Evolutionary conservation across 768 basidiomycete species (phyloP).

Genomic region (Rhodotorula toruloides): DNA sequence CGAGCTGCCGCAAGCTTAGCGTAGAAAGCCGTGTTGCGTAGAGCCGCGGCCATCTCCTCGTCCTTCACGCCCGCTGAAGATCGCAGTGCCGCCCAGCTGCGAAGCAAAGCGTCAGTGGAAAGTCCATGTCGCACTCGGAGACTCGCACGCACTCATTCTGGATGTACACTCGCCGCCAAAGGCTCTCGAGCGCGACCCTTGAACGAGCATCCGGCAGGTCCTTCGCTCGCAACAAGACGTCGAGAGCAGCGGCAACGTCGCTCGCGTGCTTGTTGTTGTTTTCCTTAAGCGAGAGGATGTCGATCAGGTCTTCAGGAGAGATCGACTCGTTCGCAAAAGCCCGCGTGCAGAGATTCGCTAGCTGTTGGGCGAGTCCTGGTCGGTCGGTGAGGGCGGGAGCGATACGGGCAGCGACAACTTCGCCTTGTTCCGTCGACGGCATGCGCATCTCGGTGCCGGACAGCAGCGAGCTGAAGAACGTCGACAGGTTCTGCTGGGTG

Average conservation of each 20-base stretch:
- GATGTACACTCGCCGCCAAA: slow-evolving; percentile 83
- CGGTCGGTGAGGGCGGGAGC: too few relatives aligned
- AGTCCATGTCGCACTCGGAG: neutral
- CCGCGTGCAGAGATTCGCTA: slow-evolving; percentile 63
- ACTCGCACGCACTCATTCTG: slow-evolving; percentile 69
- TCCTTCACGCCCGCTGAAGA: slow-evolving; percentile 72
- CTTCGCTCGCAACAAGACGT: slow-evolving; percentile 57
- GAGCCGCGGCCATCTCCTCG: slow-evolving; percentile 64
- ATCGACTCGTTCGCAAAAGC: slow-evolving; percentile 72
- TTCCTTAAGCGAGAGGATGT: slow-evolving; percentile 79
- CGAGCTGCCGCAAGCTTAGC: slow-evolving; percentile 52
- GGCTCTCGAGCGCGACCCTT: slow-evolving; percentile 62
- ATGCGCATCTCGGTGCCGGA: too few relatives aligned
- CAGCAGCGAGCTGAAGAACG: too few relatives aligned
- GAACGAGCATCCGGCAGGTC: slow-evolving; percentile 65
- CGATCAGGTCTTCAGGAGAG: slow-evolving; percentile 71
- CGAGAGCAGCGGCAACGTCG: slow-evolving; percentile 46
- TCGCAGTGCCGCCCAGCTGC: slow-evolving; percentile 71
- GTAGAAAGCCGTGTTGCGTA: slow-evolving; percentile 69
- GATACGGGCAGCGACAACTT: too few relatives aligned
- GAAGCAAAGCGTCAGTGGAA: neutral
- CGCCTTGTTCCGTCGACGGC: too few relatives aligned
- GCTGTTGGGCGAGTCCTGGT: too few relatives aligned
- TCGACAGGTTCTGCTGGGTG: too few relatives aligned
- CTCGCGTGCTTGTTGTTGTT: slow-evolving; percentile 56